Percentiles rank a stretch among this genome's conserved stretches.
Conservation (phyloP, 2,329 filamentous ascomycete genomes). For the Aspergillus viridinutans region DNA sequence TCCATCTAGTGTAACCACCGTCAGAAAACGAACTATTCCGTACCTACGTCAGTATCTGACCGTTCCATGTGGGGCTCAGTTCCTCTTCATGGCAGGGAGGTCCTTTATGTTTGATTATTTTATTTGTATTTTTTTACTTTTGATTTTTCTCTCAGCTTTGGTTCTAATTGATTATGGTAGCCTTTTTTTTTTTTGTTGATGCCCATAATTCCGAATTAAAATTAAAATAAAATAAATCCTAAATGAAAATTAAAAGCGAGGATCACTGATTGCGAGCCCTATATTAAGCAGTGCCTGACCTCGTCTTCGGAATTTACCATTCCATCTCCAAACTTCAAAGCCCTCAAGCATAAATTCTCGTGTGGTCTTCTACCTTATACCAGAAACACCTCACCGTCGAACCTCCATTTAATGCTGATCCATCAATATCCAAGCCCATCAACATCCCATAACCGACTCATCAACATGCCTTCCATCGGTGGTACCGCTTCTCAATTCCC, state of each 20-base stretch:
- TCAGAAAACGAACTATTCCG: conserved; percentile 17
- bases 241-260: neutral
- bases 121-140: conserved; percentile 6
- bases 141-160: conserved; percentile 5
- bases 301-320: conserved; percentile 8
- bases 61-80: conserved; percentile 17
- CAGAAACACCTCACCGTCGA: conserved; percentile 3
- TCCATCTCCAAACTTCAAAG: conserved; percentile 4
- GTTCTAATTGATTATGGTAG: neutral
- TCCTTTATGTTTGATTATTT: conserved; percentile 14
- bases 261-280: conserved; percentile 3
- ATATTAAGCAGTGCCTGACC: conserved; percentile 18
- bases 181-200: conserved; percentile 3
- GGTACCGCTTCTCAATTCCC: conserved; percentile 32
- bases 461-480: conserved; percentile 35
- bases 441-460: conserved; percentile 2
- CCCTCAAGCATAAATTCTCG: neutral
- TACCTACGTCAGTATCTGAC: conserved; percentile 7
- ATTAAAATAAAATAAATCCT: conserved; percentile 6
- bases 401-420: neutral
- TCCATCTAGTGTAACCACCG: conserved; percentile 5
- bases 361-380: neutral
- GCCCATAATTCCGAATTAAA: conserved; percentile 7
- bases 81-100: conserved; percentile 18
- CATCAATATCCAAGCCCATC: conserved; percentile 4